Evolutionary conservation across 345 rosid species (phyloP).

Genomic region (Citrus cavaleriei): DNA sequence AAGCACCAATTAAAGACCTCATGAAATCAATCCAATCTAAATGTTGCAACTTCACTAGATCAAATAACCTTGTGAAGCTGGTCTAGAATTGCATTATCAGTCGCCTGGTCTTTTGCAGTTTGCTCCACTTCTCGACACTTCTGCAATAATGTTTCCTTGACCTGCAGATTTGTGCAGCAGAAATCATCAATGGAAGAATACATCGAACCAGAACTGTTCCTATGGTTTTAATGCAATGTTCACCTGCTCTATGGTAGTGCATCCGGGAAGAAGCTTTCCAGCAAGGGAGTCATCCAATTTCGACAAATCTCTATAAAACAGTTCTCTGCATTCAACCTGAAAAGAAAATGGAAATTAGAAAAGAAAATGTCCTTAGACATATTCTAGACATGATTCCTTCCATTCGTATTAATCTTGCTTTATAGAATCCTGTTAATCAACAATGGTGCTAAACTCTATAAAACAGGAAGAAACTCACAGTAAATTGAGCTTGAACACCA

Average conservation of each 20-base stretch:
- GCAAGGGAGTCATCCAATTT: constrained; percentile 78
- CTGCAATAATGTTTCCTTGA: constrained; percentile 59
- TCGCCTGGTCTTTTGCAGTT: constrained; percentile 83
- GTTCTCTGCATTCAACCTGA: constrained; percentile 84
- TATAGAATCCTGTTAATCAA: neutral
- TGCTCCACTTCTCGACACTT: constrained; percentile 76
- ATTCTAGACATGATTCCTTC: neutral
- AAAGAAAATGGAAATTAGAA: constrained; percentile 8
- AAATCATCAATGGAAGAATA: neutral
- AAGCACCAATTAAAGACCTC: constrained; percentile 5
- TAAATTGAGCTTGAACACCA: constrained; percentile 81
- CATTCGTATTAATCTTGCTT: neutral
- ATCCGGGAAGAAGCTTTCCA: constrained; percentile 78
- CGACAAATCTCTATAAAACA: constrained; percentile 79
- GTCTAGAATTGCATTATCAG: constrained; percentile 89
- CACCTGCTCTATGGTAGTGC: constrained; percentile 76
- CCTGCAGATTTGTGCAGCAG: constrained; percentile 43
- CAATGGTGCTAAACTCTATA: neutral
- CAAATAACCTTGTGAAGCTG: constrained; percentile 70
- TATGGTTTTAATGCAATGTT: neutral
- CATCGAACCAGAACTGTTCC: neutral
- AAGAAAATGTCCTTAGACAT: neutral
- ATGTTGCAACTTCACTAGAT: constrained; percentile 9
- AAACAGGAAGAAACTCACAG: constrained; percentile 54
- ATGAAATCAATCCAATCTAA: constrained; percentile 8